Conservation (phyloP, 139 green algal species). For the Ostreobium quekettii region DNA sequence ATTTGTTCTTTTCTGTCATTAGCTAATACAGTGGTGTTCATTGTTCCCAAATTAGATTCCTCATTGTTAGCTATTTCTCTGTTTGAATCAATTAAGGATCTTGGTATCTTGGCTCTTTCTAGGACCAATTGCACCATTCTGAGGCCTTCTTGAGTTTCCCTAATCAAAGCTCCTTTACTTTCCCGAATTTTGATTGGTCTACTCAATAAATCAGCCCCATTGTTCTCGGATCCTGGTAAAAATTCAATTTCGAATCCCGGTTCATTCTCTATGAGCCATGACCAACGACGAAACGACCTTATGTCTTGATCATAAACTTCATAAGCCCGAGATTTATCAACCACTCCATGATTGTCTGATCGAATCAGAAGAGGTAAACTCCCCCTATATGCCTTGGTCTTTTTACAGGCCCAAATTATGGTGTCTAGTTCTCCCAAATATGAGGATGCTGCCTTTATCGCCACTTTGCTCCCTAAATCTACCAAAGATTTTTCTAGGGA, state of each 20-base stretch:
- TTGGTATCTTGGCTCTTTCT: no score
- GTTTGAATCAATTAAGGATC: no score
- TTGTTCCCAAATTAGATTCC: no score
- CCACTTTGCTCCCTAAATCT: not conserved
- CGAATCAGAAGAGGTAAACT: not conserved
- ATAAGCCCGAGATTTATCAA: not conserved
- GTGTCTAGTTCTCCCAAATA: slow-evolving; percentile 6
- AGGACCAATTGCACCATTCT: not conserved
- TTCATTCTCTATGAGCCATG: slow-evolving; percentile 8
- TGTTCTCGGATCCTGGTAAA: slow-evolving; percentile 8
- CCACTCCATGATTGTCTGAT: not conserved
- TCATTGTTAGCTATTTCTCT: no score
- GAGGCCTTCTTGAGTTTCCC: not conserved
- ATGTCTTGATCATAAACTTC: not conserved
- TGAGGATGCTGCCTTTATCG: not conserved
- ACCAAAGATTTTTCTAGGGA: not conserved
- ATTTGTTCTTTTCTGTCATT: no score
- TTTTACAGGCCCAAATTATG: slow-evolving; percentile 12
- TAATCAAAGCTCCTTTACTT: not conserved
- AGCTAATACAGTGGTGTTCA: no score
- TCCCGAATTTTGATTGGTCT: slow-evolving; percentile 1
- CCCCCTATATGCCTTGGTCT: slow-evolving; percentile 3
- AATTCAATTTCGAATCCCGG: not conserved
- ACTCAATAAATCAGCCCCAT: slow-evolving; percentile 9
- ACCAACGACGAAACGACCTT: not conserved